Base-by-base conservation (phyloP, 768 basidiomycete genomes). In the Tulasnella sp. region DNA sequence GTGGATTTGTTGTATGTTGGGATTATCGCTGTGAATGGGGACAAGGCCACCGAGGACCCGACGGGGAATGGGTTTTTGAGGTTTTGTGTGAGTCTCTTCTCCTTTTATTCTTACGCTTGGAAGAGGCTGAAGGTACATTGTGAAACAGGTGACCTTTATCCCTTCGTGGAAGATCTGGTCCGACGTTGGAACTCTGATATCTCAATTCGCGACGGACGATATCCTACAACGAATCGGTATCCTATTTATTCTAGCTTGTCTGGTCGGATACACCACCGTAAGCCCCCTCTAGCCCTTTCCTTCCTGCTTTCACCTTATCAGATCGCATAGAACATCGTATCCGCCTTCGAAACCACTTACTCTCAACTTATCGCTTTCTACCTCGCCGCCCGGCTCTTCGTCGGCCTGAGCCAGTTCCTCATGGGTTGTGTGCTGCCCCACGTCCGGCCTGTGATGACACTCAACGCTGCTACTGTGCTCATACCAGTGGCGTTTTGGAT, bases 111-210 rank as follows among this genome's bases (percentile, higher is more conserved):
- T n/a, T n/a, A n/a, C n/a, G n/a, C n/a, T n/a, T n/a, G n/a, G n/a
- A n/a, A n/a, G n/a, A n/a, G n/a, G 52, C 35, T 37, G 19, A 48
- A 35, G 6, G 15, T 53, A 36, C 2, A 17, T 6, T 41, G 23
- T 15, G n/a, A 8, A 15, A 14, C 36, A 53, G 52, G 52, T 53
- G 14, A 40, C 52, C 6, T 53, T 53, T 25, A 27, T 53, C 12
- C 52, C 52, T 3, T 53, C 52, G 14, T 53, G 52, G 52, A 37
- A 40, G 27, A 53, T 53, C 23, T 53, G 52, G 52, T 53, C 52
- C n/a, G 52, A 53, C 14, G 36, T 53, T 6, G 39, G 34, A 12
- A 29, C 29, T 14, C n/a, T 53, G 19, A 37, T 53, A 21, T 37
- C 35, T 27, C 36, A 40, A 21, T 53, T 53, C 11, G 52, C 37